These are phyloP conservation scores for Lophium mytilinum DNA, from an alignment of 495 filamentous ascomycete species.

Conservation along the genomic window DNA sequence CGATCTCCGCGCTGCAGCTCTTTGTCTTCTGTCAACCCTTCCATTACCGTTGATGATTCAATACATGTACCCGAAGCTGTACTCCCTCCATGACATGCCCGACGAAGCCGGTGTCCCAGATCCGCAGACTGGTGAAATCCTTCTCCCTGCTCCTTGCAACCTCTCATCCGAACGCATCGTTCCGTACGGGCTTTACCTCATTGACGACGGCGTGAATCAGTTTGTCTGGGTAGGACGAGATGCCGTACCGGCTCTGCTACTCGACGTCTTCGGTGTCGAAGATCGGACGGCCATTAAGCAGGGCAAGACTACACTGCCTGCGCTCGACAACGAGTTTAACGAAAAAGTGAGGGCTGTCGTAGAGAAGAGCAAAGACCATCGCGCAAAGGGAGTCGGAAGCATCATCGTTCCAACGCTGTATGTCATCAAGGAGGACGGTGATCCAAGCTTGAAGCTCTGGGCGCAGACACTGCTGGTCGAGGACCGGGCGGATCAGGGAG, in stretches of 20 bases:
- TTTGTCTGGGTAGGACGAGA: conserved; percentile 96
- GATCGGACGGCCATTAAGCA: conserved; percentile 78
- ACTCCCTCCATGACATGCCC: conserved; percentile 98
- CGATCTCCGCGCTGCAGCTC: conserved; percentile 87
- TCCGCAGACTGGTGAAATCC: conserved; percentile 73
- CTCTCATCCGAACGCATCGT: conserved; percentile 80
- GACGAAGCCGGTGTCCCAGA: conserved; percentile 82
- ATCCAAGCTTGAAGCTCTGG: conserved; percentile 92
- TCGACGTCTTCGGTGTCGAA: conserved; percentile 79
- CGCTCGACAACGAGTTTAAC: conserved; percentile 92
- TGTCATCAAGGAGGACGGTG: conserved; percentile 88
- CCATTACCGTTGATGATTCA: conserved; percentile 88
- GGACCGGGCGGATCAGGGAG: conserved; percentile 86
- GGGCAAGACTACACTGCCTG: conserved; percentile 78
- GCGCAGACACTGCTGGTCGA: conserved; percentile 93
- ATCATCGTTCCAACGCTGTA: conserved; percentile 89
- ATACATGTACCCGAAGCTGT: conserved; percentile 91
- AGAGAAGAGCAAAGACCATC: conserved; percentile 84
- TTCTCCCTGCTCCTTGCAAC: conserved; percentile 77
- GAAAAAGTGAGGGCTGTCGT: conserved; percentile 83
- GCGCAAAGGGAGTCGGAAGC: conserved; percentile 75
- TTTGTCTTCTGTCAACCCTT: conserved; percentile 86
- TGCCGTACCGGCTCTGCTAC: conserved; percentile 78
- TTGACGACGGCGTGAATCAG: conserved; percentile 95
- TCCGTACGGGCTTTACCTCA: conserved; percentile 92